Percentiles rank a stretch among this genome's conserved stretches.
phyloP scores from a whole-genome alignment of 148 eudicot genomes.

The Beta vulgaris region DNA sequence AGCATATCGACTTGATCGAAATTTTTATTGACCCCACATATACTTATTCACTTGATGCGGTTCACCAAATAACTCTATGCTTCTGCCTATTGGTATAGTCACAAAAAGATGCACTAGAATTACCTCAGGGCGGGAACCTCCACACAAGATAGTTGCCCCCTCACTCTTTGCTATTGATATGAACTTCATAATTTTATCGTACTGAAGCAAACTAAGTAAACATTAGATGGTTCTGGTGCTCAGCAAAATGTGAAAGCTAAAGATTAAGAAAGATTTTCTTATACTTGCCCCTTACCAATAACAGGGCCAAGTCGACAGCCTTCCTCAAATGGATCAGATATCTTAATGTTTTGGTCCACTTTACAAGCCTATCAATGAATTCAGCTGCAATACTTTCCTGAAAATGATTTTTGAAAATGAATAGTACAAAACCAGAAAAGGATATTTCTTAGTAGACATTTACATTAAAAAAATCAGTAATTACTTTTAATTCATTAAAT shows the following conservation, averaged over 20 bases:
- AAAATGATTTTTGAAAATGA: constrained; percentile 11
- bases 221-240: constrained; percentile 9
- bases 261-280: constrained; percentile 1
- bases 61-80: neutral
- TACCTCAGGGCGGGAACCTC: constrained; percentile 91
- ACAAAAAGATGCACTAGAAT: neutral
- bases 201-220: constrained; percentile 45
- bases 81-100: neutral
- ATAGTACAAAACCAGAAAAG: neutral
- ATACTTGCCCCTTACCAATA: constrained; percentile 86
- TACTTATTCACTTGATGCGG: neutral
- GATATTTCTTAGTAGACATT: neutral
- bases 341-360: constrained; percentile 82
- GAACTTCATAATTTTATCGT: constrained; percentile 72
- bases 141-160: no score
- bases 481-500: neutral
- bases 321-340: constrained; percentile 92
- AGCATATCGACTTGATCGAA: neutral
- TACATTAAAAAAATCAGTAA: neutral
- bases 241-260: neutral
- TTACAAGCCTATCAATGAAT: constrained; percentile 76
- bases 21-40: neutral
- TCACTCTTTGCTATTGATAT: constrained; percentile 83
- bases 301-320: constrained; percentile 95
- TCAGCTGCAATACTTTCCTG: constrained; percentile 86